Evolutionary conservation across 2,329 filamentous ascomycete species (phyloP), one percentile per base, ranked within the genome.

Genomic region (Calonectria hongkongensis): DNA sequence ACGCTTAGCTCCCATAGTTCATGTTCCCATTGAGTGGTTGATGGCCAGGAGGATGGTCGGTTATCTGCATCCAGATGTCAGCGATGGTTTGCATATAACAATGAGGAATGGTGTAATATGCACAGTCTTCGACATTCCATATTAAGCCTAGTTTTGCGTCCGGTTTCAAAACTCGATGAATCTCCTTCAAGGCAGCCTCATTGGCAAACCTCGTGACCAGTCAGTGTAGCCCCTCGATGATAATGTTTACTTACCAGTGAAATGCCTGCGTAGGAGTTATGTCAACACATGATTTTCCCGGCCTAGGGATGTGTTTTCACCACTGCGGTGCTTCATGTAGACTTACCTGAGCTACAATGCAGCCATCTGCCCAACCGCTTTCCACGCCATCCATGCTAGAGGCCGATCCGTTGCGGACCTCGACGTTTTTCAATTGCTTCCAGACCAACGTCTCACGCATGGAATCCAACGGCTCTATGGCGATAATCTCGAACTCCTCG

Each of bases 61-160:
- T 94, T 94, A 81, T 94, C 91, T 93, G 28, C 16, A 7, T 33
- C 71, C 39, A 73, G 66, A 8, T 43, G 64, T 45, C 18, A 64
- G 54, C n/a, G 4, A 3, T 18, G 2, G 30, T 10, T 73, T 36
- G 18, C 9, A 15, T 50, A 21, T 25, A 56, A 48, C 10, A 27
- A 27, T 36, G 39, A 47, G 64, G 25, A 10, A 28, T 54, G 16
- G 15, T 41, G 21, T 41, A 21, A 25, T 36, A 16, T 88, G 79
- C 83, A 92, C 92, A 94, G 75, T 94, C 91, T 81, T 94, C 93
- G 72, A 92, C 86, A 77, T 94, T 95, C 93, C 94, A 95, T 66
- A 95, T 92, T 81, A 94, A 82, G 16, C 91, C 93, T 33, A 95
- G 85, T 33, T 87, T 86, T 8, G 89, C 89, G 8, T 88, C 88